Conservation (phyloP, 2,329 filamentous ascomycete genomes). For the Ophiostoma quercus region DNA sequence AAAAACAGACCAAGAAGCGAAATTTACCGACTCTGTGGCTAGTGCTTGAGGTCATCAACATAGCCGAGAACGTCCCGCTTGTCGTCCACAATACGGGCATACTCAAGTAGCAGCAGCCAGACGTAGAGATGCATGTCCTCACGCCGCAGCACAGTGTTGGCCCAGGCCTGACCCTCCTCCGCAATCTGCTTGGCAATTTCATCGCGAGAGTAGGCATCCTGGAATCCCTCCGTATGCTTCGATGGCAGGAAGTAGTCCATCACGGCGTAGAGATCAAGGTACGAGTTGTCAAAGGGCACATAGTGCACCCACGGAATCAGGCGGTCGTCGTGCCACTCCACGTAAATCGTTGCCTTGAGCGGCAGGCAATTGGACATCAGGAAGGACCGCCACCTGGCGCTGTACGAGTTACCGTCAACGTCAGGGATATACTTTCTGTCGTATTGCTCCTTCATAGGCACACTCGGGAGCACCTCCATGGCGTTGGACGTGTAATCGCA, state of each 20-base stretch:
- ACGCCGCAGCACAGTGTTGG: constrained; percentile 53
- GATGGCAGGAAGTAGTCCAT: constrained; percentile 57
- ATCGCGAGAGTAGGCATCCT: constrained; percentile 35
- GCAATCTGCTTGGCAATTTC: constrained; percentile 55
- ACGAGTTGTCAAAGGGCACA: constrained; percentile 63
- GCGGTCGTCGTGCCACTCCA: constrained; percentile 69
- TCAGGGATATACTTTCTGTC: constrained; percentile 61
- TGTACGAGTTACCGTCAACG: constrained; percentile 63
- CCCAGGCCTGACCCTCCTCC: constrained; percentile 55
- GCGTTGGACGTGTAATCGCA: constrained; percentile 40
- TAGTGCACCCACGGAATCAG: constrained; percentile 68
- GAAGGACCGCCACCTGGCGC: constrained; percentile 56
- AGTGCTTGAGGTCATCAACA: constrained; percentile 38
- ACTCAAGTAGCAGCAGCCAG: constrained; percentile 56
- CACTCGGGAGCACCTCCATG: constrained; percentile 33
- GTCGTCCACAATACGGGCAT: constrained; percentile 47
- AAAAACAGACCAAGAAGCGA: neutral
- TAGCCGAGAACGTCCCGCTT: constrained; percentile 41
- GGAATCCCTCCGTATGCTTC: constrained; percentile 33
- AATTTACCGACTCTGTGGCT: neutral
- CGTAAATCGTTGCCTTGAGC: constrained; percentile 66
- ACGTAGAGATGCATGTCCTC: constrained; percentile 65
- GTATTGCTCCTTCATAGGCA: constrained; percentile 47
- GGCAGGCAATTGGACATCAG: constrained; percentile 58
- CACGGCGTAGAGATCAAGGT: constrained; percentile 59